Evolutionary conservation across 1,284 basidiomycete species (phyloP).

Genomic region (Schizopora paradoxa): DNA sequence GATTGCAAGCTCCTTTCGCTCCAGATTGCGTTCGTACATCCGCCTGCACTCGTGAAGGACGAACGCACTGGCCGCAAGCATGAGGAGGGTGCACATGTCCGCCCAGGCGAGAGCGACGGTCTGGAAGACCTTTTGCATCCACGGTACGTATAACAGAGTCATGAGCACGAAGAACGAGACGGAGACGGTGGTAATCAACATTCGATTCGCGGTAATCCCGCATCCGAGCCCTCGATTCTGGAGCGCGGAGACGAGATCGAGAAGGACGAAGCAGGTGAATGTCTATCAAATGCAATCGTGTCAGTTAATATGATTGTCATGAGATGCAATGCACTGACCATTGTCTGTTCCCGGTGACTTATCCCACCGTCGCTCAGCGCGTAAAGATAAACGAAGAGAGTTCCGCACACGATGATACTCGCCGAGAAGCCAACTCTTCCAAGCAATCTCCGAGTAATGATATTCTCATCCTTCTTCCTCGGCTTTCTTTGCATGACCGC

Average conservation of each 20-base stretch:
- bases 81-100: slow-evolving; percentile 72
- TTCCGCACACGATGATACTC: slow-evolving; percentile 84
- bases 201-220: slow-evolving; percentile 74
- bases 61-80: slow-evolving; percentile 68
- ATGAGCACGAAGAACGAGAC: slow-evolving; percentile 83
- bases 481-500: slow-evolving; percentile 89
- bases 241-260: slow-evolving; percentile 91
- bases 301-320: slow-evolving; percentile 1
- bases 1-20: slow-evolving; percentile 19
- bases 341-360: slow-evolving; percentile 86
- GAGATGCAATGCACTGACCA: slow-evolving; percentile 55
- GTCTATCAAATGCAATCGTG: slow-evolving; percentile 48
- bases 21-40: slow-evolving; percentile 62
- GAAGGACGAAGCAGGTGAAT: slow-evolving; percentile 94
- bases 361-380: slow-evolving; percentile 79
- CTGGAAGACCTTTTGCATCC: slow-evolving; percentile 91
- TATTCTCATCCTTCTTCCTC: slow-evolving; percentile 82
- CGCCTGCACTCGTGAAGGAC: slow-evolving; percentile 77
- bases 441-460: slow-evolving; percentile 73
- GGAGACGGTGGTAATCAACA: slow-evolving; percentile 85
- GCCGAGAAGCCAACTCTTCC: slow-evolving; percentile 87
- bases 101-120: slow-evolving; percentile 70
- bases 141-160: slow-evolving; percentile 82
- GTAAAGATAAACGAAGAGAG: slow-evolving; percentile 82
- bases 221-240: slow-evolving; percentile 91